phyloP scores from a whole-genome alignment of 169 alveolate species.

The Eimeria praecox region DNA sequence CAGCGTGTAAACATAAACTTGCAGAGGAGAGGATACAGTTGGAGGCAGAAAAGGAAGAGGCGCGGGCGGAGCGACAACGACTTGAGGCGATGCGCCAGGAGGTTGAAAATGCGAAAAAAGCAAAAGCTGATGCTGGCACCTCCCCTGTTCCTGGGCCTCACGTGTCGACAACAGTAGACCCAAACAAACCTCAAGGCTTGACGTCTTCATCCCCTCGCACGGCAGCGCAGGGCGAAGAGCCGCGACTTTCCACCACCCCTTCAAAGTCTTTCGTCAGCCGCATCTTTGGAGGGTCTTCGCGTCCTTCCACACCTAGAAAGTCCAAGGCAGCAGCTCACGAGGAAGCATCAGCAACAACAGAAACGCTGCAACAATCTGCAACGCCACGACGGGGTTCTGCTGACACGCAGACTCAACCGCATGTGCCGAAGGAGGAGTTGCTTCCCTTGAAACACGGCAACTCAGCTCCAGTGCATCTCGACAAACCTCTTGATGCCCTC shows the following conservation, averaged over 20 bases:
- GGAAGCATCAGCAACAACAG: slow-evolving; percentile 15
- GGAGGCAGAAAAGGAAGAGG: background rate
- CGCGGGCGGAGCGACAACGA: background rate
- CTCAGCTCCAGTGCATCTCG: slow-evolving; percentile 18
- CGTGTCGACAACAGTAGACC: background rate
- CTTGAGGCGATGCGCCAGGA: background rate
- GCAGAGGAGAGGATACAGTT: background rate
- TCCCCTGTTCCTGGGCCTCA: background rate
- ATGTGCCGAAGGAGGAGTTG: background rate
- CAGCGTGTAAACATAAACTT: background rate
- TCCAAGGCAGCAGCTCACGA: background rate
- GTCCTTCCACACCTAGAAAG: slow-evolving; percentile 44
- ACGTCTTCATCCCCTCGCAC: background rate
- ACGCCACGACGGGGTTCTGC: background rate
- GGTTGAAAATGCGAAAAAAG: background rate
- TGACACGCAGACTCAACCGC: background rate
- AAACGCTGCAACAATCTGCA: background rate
- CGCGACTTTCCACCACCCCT: background rate
- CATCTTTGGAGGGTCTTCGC: slow-evolving; percentile 19
- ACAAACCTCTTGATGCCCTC: background rate
- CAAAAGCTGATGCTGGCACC: background rate
- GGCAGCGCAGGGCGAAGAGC: background rate
- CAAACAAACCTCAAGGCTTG: background rate
- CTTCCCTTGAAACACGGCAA: slow-evolving; percentile 13
- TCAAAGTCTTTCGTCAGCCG: slow-evolving; percentile 47